phyloP scores from a whole-genome alignment of 1,139 yeast species.

The Geotrichum carabidarum region DNA sequence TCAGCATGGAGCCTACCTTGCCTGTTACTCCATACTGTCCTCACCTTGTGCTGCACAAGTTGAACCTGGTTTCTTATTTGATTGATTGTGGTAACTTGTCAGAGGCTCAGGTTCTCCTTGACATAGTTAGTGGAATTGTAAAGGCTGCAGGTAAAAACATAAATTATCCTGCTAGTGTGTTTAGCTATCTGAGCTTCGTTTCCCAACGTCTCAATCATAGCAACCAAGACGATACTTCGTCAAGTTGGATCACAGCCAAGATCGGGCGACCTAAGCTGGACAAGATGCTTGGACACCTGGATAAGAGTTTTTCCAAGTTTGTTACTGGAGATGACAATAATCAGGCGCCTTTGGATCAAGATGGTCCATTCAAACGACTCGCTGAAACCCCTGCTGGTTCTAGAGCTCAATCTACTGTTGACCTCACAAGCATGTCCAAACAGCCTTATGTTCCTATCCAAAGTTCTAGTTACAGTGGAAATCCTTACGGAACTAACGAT shows the following conservation, averaged over 20 bases:
- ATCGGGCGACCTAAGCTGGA: conserved; percentile 74
- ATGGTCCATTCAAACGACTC: conserved; percentile 63
- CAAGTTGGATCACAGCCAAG: conserved; percentile 59
- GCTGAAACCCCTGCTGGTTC: conserved; percentile 28
- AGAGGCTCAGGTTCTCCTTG: conserved; percentile 61
- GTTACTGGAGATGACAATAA: conserved; percentile 77
- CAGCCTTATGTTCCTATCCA: conserved; percentile 18
- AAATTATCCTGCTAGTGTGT: conserved; percentile 40
- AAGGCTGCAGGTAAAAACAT: conserved; percentile 45
- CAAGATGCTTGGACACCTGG: conserved; percentile 81
- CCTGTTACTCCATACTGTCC: conserved; percentile 40
- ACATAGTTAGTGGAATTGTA: conserved; percentile 44
- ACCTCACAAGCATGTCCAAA: conserved; percentile 10
- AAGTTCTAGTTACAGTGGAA: not conserved
- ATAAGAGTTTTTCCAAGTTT: conserved; percentile 69
- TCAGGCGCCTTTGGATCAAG: conserved; percentile 38
- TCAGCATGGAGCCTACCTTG: conserved; percentile 24
- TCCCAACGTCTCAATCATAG: conserved; percentile 25
- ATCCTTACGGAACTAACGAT: not conserved
- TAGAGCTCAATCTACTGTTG: conserved; percentile 15
- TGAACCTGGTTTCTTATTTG: conserved; percentile 57
- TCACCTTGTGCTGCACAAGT: conserved; percentile 52
- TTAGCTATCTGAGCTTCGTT: conserved; percentile 39
- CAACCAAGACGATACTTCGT: conserved; percentile 42
- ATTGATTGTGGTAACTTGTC: conserved; percentile 56